Percentiles rank a stretch among this genome's conserved stretches.
phyloP scores from a whole-genome alignment of 345 rosid genomes.

The Populus ilicifolia region DNA sequence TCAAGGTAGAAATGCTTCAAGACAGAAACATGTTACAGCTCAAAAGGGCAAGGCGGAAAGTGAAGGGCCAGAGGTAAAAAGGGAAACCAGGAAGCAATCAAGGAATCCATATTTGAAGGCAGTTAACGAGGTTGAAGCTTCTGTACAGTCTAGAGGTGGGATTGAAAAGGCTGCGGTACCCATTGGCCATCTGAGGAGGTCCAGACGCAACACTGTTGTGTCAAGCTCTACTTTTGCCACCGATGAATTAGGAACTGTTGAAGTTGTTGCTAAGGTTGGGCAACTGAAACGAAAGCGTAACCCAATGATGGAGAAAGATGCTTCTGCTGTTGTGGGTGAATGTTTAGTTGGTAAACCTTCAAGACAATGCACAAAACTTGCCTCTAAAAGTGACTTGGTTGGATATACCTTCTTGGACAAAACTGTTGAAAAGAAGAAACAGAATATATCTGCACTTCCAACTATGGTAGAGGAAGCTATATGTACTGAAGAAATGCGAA shows the following conservation, averaged over 20 bases:
- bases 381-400: constrained; percentile 1
- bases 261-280: background rate
- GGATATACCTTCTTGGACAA: background rate
- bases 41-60: constrained; percentile 11
- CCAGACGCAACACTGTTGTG: constrained; percentile 22
- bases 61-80: constrained; percentile 4
- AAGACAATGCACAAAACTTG: constrained; percentile 16
- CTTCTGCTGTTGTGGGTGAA: background rate
- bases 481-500: background rate
- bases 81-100: constrained; percentile 10
- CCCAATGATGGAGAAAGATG: constrained; percentile 10
- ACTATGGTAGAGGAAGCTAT: background rate
- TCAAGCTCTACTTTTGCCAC: constrained; percentile 8
- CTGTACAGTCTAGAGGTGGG: constrained; percentile 11
- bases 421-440: constrained; percentile 16
- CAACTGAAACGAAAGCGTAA: constrained; percentile 7
- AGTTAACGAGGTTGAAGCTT: constrained; percentile 7
- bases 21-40: constrained; percentile 16
- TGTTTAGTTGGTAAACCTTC: constrained; percentile 10
- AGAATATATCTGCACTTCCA: background rate
- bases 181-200: constrained; percentile 20
- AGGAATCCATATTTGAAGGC: constrained; percentile 8
- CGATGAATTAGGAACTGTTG: background rate
- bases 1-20: constrained; percentile 5
- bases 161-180: constrained; percentile 11